A percentile compares a stretch with the other conserved stretches of the same genome.
Evolutionary conservation across 2,329 filamentous ascomycete species (phyloP).

Genomic region (Apiospora kogelbergensis): DNA sequence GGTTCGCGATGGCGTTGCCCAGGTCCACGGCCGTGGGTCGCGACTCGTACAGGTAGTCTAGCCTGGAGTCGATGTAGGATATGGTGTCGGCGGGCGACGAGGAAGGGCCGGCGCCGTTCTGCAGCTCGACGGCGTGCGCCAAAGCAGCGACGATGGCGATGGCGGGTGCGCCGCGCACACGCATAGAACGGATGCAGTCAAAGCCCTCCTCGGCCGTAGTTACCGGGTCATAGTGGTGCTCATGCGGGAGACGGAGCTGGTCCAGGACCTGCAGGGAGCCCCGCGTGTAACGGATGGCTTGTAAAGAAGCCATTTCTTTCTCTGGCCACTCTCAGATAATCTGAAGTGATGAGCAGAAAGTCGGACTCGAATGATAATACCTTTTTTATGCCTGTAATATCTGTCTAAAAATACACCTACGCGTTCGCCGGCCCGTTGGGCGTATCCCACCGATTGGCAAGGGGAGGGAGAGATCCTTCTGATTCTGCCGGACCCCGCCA

Average conservation of each 20-base stretch:
- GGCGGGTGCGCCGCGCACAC: slow-evolving; percentile 80
- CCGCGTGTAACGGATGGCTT: slow-evolving; percentile 75
- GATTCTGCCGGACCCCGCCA: slow-evolving; percentile 15
- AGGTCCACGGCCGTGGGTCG: slow-evolving; percentile 94
- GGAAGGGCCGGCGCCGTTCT: slow-evolving; percentile 51
- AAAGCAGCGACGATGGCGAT: slow-evolving; percentile 98
- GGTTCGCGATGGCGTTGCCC: slow-evolving; percentile 80
- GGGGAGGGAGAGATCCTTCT: slow-evolving; percentile 11
- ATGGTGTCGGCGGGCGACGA: slow-evolving; percentile 57
- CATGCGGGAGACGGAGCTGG: slow-evolving; percentile 79
- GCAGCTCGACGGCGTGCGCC: slow-evolving; percentile 81
- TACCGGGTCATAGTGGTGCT: slow-evolving; percentile 75
- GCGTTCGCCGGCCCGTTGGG: neutral
- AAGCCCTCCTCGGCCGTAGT: slow-evolving; percentile 73
- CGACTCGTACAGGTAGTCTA: slow-evolving; percentile 86
- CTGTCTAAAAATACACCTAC: neutral
- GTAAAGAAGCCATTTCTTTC: slow-evolving; percentile 54
- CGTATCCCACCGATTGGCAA: neutral
- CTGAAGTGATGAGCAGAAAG: neutral
- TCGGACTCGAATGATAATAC: neutral
- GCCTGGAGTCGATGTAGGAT: slow-evolving; percentile 69
- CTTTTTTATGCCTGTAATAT: neutral
- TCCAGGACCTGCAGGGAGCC: slow-evolving; percentile 77
- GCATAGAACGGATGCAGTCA: slow-evolving; percentile 80
- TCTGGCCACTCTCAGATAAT: neutral